Evolutionary conservation across 2,329 filamentous ascomycete genomes (phyloP), one percentile per base, ranked within the genome.

Genomic region (Cladosporium velox): DNA sequence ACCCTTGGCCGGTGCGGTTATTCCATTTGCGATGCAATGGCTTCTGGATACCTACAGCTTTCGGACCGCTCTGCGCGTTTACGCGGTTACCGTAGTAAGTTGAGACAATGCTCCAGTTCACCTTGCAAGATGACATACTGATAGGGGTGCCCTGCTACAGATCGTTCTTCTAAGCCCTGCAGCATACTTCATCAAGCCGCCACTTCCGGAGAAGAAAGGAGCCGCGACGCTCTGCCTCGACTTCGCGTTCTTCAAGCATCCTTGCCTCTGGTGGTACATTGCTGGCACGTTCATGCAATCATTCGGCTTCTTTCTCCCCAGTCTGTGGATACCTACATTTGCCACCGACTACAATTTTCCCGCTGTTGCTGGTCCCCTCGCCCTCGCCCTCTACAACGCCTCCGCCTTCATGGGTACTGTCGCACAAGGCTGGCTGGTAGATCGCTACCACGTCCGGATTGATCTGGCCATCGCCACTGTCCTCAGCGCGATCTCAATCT

Each of bases 221-320:
- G 26, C 49, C 24, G 24, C n/a, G 7, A n/a, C 41, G 41, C 41
- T 14, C 10, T 11, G 41, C 41, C 41, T 44, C 41, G 41, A 44
- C 41, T 44, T 44, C 15, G 38, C 38, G 6, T 81, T 80, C 68
- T 61, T 79, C 10, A 73, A 71, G 34, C 70, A 72, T 35, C 63
- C 68, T 3, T 73, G 73, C 0, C 81, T 81, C 72, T 80, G 78
- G 77, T 72, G 79, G 65, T 74, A 83, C 10, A 79, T 84, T 66
- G 74, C 77, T 2, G 77, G 74, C n/a, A 81, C 80, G 54, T 68
- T 80, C n/a, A 68, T 80, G 7, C 77, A 81, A 65, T 77, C 76
- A 10, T 70, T 82, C 15, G 80, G 80, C 6, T 82, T 78, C 71
- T 82, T 82, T 70, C 70, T 82, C 14, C 81, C 80, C 7, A 72